Evolutionary conservation across 805 yeast genomes (phyloP).

Genomic region (Yarrowia bubula): DNA sequence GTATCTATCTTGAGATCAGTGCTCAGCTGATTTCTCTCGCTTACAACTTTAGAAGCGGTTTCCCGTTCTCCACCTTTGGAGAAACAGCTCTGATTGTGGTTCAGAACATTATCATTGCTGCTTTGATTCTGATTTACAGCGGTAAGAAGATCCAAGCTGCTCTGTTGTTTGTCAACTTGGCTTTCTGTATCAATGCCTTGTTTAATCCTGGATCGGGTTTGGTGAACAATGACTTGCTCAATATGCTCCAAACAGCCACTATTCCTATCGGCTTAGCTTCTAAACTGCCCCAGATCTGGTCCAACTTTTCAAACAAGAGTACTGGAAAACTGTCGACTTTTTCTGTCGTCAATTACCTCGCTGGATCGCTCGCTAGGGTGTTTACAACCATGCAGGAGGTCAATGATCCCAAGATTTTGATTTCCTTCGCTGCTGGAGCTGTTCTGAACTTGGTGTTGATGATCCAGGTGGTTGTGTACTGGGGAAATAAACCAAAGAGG

Average conservation of each 20-base stretch:
- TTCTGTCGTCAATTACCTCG: conserved; percentile 42
- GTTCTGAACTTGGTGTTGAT: conserved; percentile 41
- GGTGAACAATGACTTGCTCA: conserved; percentile 33
- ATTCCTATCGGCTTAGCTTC: conserved; percentile 42
- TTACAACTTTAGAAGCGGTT: conserved; percentile 41
- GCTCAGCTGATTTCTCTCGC: conserved; percentile 41
- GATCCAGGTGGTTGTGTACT: conserved; percentile 41
- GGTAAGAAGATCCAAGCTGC: conserved; percentile 30
- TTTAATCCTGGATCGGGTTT: conserved; percentile 35
- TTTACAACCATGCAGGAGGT: conserved; percentile 44
- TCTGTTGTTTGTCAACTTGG: conserved; percentile 33
- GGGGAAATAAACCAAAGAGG: conserved; percentile 29
- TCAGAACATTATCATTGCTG: conserved; percentile 41
- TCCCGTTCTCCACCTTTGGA: conserved; percentile 44
- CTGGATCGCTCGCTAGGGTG: conserved; percentile 44
- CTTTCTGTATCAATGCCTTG: conserved; percentile 31
- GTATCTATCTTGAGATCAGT: conserved; percentile 41
- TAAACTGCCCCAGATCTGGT: conserved; percentile 44
- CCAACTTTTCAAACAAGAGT: conserved; percentile 40
- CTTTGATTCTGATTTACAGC: conserved; percentile 37
- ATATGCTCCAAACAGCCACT: conserved; percentile 38
- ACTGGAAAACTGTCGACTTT: conserved; percentile 45
- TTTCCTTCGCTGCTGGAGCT: conserved; percentile 39
- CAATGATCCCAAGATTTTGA: conserved; percentile 40
- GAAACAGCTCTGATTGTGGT: conserved; percentile 42